Conservation (phyloP, 371 early-diverging fungal species). For the Apophysomyces ossiformis region DNA sequence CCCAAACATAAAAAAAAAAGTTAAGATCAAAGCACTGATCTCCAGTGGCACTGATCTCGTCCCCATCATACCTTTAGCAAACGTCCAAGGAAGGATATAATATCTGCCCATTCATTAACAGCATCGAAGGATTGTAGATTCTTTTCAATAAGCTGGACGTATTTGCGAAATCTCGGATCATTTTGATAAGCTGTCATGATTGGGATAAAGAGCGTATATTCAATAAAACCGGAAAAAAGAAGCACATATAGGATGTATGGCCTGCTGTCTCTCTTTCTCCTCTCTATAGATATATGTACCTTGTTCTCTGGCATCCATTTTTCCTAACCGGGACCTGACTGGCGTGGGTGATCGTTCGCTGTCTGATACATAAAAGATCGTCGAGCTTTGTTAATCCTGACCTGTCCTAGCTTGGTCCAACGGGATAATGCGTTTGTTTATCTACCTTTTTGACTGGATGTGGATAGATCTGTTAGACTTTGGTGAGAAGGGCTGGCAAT, state of each 20-base stretch:
- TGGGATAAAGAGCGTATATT: not conserved
- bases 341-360: not conserved
- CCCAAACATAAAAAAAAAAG: no score
- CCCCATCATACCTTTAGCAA: conserved; percentile 69
- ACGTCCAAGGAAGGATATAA: conserved; percentile 88
- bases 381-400: not conserved
- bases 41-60: not conserved
- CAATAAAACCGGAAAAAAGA: not conserved
- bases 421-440: not conserved
- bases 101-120: conserved; percentile 96
- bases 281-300: conserved; percentile 6
- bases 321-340: conserved; percentile 14
- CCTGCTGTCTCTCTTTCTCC: no score
- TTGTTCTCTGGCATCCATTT: conserved; percentile 20
- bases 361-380: conserved; percentile 5
- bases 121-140: conserved; percentile 90
- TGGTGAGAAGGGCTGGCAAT: conserved; percentile 7
- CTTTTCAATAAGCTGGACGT: conserved; percentile 82
- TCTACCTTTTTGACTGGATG: conserved; percentile 1
- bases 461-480: conserved; percentile 18
- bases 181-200: conserved; percentile 29
- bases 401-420: not conserved
- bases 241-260: no score
- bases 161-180: conserved; percentile 82
- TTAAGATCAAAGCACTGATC: no score